phyloP scores from a whole-genome alignment of 2,329 filamentous ascomycete genomes.

The Trichothecium sympodiale region DNA sequence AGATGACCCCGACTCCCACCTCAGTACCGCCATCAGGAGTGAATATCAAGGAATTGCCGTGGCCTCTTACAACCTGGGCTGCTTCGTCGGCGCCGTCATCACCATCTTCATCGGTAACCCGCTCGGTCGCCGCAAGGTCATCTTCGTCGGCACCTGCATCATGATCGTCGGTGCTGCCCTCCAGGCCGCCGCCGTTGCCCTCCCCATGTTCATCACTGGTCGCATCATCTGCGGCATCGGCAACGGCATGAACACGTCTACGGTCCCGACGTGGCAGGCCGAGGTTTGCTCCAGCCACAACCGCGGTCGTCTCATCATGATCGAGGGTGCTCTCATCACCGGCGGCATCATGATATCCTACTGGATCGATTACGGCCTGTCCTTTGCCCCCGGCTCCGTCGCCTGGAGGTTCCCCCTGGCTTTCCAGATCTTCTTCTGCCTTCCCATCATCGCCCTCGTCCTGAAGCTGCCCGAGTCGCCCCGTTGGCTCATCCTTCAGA shows the following conservation, averaged over 20 bases:
- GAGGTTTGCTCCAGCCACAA: slow-evolving; percentile 47
- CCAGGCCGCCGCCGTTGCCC: slow-evolving; percentile 43
- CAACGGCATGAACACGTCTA: slow-evolving; percentile 46
- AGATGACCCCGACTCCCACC: slow-evolving; percentile 20
- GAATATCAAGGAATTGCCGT: slow-evolving; percentile 43
- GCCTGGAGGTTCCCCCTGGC: slow-evolving; percentile 49
- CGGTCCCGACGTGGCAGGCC: slow-evolving; percentile 48
- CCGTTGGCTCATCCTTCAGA: slow-evolving; percentile 34
- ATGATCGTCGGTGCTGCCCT: slow-evolving; percentile 47
- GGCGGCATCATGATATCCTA: slow-evolving; percentile 46
- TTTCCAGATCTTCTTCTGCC: slow-evolving; percentile 43
- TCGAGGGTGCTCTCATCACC: slow-evolving; percentile 47
- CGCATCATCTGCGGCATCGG: slow-evolving; percentile 48
- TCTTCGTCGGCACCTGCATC: slow-evolving; percentile 47
- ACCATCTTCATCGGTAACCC: slow-evolving; percentile 55
- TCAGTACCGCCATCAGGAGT: slow-evolving; percentile 25
- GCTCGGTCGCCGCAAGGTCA: slow-evolving; percentile 47
- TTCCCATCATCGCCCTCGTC: slow-evolving; percentile 44
- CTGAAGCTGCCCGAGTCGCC: slow-evolving; percentile 44
- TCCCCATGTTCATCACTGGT: slow-evolving; percentile 46
- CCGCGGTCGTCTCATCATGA: slow-evolving; percentile 49
- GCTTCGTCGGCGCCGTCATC: slow-evolving; percentile 52
- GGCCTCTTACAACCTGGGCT: slow-evolving; percentile 48
- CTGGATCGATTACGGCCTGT: slow-evolving; percentile 50
- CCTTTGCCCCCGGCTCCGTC: slow-evolving; percentile 30